Conservation (phyloP, 1,284 basidiomycete species). For the Ceratobasidium sp. region DNA sequence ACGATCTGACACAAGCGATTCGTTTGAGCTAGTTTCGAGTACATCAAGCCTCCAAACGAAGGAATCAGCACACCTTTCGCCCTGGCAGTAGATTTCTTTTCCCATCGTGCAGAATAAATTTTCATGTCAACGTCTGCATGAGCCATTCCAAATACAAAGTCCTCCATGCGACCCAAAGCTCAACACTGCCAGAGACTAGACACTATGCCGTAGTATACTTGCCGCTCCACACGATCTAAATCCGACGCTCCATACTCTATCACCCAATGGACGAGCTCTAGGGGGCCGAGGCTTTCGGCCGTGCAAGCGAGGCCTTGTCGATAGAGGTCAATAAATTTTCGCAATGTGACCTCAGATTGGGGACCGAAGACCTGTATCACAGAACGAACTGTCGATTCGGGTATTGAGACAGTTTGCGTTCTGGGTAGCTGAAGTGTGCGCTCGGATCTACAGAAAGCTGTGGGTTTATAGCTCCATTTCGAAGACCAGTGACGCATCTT, state of each 20-base stretch:
- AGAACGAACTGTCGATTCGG: too few relatives aligned
- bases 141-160: background rate
- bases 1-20: too few relatives aligned
- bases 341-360: background rate
- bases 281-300: background rate
- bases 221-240: background rate
- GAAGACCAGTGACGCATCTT: background rate
- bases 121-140: background rate
- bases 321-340: background rate
- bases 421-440: too few relatives aligned
- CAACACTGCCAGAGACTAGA: too few relatives aligned
- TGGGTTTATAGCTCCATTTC: too few relatives aligned
- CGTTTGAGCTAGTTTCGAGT: too few relatives aligned
- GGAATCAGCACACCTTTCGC: too few relatives aligned
- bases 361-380: background rate
- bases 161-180: background rate
- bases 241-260: background rate
- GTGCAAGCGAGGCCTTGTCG: background rate
- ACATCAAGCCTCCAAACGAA: too few relatives aligned
- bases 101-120: background rate
- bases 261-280: background rate
- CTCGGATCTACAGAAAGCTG: too few relatives aligned
- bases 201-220: background rate
- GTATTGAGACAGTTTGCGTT: too few relatives aligned
- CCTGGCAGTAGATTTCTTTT: background rate